phyloP scores from a whole-genome alignment of 2,329 filamentous ascomycete genomes.

The Byssochlamys sp. region DNA sequence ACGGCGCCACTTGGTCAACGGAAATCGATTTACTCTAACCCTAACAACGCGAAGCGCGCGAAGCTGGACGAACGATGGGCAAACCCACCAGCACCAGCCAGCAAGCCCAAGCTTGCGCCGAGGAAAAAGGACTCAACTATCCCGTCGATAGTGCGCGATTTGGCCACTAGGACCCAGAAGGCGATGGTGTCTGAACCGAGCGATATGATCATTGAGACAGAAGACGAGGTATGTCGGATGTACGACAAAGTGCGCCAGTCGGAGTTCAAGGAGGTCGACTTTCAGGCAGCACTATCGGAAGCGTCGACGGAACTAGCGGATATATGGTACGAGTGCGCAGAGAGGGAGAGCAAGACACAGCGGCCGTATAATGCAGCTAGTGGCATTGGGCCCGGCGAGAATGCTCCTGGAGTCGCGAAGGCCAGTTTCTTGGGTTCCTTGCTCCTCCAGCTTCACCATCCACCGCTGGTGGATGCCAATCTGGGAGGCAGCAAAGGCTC shows the following conservation, averaged over 20 bases:
- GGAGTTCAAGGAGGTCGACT: slow-evolving; percentile 21
- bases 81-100: slow-evolving; percentile 19
- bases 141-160: slow-evolving; percentile 60
- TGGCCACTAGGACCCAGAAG: slow-evolving; percentile 49
- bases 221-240: slow-evolving; percentile 57
- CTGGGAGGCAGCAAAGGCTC: slow-evolving; percentile 14
- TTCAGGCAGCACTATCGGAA: slow-evolving; percentile 24
- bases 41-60: slow-evolving; percentile 32
- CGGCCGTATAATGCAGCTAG: slow-evolving; percentile 35
- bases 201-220: slow-evolving; percentile 64
- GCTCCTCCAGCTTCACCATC: slow-evolving; percentile 69
- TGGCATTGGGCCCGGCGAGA: slow-evolving; percentile 56
- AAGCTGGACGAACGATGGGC: slow-evolving; percentile 33
- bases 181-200: slow-evolving; percentile 59
- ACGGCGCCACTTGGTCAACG: slow-evolving; percentile 13
- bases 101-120: slow-evolving; percentile 25
- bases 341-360: slow-evolving; percentile 35
- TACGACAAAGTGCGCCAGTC: slow-evolving; percentile 41
- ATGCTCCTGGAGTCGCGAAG: slow-evolving; percentile 58
- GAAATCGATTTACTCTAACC: slow-evolving; percentile 35
- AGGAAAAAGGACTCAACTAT: slow-evolving; percentile 53
- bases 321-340: slow-evolving; percentile 23
- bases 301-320: slow-evolving; percentile 25
- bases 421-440: slow-evolving; percentile 70
- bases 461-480: slow-evolving; percentile 33